Evolutionary conservation across 441 rosid species (phyloP).

Genomic region (Pelargonium citronellum): DNA sequence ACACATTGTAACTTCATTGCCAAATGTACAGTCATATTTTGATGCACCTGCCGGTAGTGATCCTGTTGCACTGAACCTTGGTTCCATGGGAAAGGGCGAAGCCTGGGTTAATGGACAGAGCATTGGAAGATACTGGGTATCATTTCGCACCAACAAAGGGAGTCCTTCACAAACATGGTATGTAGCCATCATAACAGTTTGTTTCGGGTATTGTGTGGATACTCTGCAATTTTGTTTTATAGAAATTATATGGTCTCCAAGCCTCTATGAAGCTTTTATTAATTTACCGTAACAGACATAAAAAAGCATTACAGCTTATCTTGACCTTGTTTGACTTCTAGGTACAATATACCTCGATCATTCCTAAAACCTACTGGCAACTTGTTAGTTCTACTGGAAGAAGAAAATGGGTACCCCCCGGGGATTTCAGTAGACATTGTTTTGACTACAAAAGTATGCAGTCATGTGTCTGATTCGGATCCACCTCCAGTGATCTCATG

Average conservation of each 20-base stretch:
- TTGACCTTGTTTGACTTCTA: constrained; percentile 16
- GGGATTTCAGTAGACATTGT: constrained; percentile 47
- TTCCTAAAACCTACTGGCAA: constrained; percentile 43
- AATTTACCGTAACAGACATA: background rate
- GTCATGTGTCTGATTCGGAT: constrained; percentile 32
- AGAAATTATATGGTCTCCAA: background rate
- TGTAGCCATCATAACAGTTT: background rate
- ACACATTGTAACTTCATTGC: constrained; percentile 12
- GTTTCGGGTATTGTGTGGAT: no score
- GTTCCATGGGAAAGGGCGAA: constrained; percentile 30
- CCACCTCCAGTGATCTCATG: constrained; percentile 25
- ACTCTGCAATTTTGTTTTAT: background rate
- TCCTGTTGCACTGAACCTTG: constrained; percentile 23
- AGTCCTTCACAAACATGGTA: constrained; percentile 73
- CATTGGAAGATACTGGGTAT: constrained; percentile 81
- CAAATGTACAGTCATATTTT: constrained; percentile 41
- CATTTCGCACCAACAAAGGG: constrained; percentile 46
- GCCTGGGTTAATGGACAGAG: constrained; percentile 26
- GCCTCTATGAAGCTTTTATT: background rate
- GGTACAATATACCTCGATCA: constrained; percentile 68
- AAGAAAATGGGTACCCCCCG: constrained; percentile 57
- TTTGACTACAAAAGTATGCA: constrained; percentile 30
- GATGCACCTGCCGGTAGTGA: constrained; percentile 42
- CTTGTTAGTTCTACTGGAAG: constrained; percentile 59
- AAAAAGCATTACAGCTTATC: no score